A percentile compares a stretch with the other conserved stretches of the same genome.
phyloP scores from a whole-genome alignment of 495 filamentous ascomycete species.

The Staphylotrichum longicolle region DNA sequence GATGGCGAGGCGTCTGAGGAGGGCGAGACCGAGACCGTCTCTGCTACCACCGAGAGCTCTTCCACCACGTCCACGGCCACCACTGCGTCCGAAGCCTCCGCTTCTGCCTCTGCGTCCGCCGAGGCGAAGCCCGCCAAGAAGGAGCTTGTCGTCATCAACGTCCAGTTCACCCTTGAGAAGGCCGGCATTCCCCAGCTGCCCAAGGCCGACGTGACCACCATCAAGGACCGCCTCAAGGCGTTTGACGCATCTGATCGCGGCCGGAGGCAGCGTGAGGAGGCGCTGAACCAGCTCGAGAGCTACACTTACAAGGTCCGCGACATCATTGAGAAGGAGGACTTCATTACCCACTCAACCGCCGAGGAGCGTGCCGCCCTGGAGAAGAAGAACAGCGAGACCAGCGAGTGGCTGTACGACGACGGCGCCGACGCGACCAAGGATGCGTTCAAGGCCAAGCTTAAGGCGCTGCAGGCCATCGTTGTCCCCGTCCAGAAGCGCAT shows the following conservation, averaged over 20 bases:
- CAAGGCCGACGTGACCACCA: conserved; percentile 58
- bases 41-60: conserved; percentile 38
- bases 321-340: conserved; percentile 69
- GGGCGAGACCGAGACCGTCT: conserved; percentile 46
- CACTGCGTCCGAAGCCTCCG: conserved; percentile 42
- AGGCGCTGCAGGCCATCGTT: conserved; percentile 67
- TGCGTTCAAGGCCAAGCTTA: conserved; percentile 68
- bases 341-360: conserved; percentile 64
- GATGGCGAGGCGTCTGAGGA: conserved; percentile 54
- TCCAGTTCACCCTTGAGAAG: conserved; percentile 61
- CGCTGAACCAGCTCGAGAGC: conserved; percentile 87
- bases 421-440: conserved; percentile 70
- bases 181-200: conserved; percentile 59
- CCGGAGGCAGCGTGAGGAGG: conserved; percentile 76
- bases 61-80: conserved; percentile 42
- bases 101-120: conserved; percentile 41
- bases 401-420: conserved; percentile 89
- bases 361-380: conserved; percentile 61
- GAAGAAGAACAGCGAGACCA: conserved; percentile 60
- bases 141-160: conserved; percentile 65
- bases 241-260: conserved; percentile 81
- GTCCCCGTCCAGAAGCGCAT: conserved; percentile 65
- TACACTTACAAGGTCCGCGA: conserved; percentile 90
- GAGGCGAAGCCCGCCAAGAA: conserved; percentile 52
- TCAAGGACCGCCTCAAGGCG: conserved; percentile 69